These are phyloP conservation scores for Teratosphaeria zuluensis DNA, from an alignment of 2,329 filamentous ascomycete species.

Conservation along the genomic window DNA sequence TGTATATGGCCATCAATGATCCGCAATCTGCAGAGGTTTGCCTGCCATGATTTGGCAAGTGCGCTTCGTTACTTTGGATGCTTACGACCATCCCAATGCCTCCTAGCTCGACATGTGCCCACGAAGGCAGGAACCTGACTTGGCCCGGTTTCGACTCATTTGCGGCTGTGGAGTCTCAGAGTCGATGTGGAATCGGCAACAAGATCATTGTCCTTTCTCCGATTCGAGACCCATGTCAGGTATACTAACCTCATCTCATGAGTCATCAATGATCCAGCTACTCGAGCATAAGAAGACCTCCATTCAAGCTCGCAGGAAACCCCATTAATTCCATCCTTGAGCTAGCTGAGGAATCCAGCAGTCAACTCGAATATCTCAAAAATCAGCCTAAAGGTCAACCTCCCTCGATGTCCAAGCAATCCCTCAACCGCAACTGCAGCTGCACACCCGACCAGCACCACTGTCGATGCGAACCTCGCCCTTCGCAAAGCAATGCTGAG, in stretches of 20 bases:
- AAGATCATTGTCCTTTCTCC: not conserved
- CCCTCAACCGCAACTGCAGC: not conserved
- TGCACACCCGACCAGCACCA: not conserved
- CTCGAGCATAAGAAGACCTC: not conserved
- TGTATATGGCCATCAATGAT: no score
- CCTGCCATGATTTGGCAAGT: no score
- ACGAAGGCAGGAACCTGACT: not conserved
- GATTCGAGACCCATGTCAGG: not conserved
- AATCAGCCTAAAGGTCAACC: not conserved
- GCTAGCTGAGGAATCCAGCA: not conserved
- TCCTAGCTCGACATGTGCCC: no score
- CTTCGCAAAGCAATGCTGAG: not conserved
- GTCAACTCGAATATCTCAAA: not conserved
- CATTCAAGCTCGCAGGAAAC: no score
- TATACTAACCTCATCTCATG: not conserved
- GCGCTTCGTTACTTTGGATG: no score
- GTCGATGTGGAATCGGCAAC: not conserved
- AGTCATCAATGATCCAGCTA: not conserved
- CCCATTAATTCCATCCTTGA: not conserved
- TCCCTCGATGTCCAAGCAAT: not conserved
- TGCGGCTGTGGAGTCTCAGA: not conserved
- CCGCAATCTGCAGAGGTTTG: no score
- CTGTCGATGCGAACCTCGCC: no score
- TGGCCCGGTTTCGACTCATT: not conserved
- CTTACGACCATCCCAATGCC: no score